Evolutionary conservation across 805 yeast genomes (phyloP).

Genomic region (Phaffomyces opuntiae): DNA sequence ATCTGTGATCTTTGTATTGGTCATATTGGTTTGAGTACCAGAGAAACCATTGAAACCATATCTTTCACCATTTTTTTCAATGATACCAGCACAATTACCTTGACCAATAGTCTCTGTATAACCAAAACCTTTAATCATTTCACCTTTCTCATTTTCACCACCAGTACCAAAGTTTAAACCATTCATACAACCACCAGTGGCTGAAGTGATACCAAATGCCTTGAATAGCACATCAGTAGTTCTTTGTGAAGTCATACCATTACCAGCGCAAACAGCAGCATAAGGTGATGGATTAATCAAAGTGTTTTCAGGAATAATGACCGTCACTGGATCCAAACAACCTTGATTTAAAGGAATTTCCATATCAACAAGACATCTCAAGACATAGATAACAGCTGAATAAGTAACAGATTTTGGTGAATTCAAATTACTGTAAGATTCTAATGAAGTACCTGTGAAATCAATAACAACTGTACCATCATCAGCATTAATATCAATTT

Average conservation of each 20-base stretch:
- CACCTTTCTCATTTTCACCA: constrained; percentile 30
- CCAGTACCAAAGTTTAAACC: constrained; percentile 51
- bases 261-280: constrained; percentile 42
- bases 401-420: constrained; percentile 49
- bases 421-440: constrained; percentile 45
- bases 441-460: constrained; percentile 46
- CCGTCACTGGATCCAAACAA: constrained; percentile 39
- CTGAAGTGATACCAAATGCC: constrained; percentile 50
- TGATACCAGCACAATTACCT: constrained; percentile 46
- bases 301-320: constrained; percentile 30
- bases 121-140: constrained; percentile 43
- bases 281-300: constrained; percentile 34
- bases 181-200: constrained; percentile 53
- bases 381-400: constrained; percentile 47
- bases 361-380: constrained; percentile 42
- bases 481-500: constrained; percentile 32
- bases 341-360: constrained; percentile 55
- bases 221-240: constrained; percentile 46
- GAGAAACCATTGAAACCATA: constrained; percentile 44
- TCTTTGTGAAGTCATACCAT: constrained; percentile 52
- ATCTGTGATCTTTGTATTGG: constrained; percentile 49
- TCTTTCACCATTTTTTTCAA: constrained; percentile 67
- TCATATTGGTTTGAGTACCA: constrained; percentile 48
- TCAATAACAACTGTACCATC: constrained; percentile 40
- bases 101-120: constrained; percentile 51